Conservation (phyloP, 164 flowering plant species). For the Chimonanthus praecox region DNA sequence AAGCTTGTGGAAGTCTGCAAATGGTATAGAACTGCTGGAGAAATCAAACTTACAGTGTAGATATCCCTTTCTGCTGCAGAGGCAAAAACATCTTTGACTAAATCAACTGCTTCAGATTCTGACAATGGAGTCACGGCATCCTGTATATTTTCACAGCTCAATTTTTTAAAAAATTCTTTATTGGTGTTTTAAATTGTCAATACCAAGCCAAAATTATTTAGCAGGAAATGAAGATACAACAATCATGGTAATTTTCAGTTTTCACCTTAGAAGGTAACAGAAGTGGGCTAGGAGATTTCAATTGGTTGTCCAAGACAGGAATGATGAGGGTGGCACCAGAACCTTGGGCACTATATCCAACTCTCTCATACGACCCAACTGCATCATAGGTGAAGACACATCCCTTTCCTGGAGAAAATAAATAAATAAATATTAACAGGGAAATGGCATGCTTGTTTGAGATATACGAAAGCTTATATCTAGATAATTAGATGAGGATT, state of each 20-base stretch:
- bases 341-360: slow-evolving; percentile 94
- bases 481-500: no score
- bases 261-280: slow-evolving; percentile 74
- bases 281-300: slow-evolving; percentile 96
- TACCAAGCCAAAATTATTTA: neutral
- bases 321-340: slow-evolving; percentile 90
- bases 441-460: neutral
- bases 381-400: slow-evolving; percentile 99
- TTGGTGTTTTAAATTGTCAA: neutral
- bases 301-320: slow-evolving; percentile 91
- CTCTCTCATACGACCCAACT: slow-evolving; percentile 96
- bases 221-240: neutral
- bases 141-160: slow-evolving; percentile 26
- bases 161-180: no score
- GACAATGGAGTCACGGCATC: slow-evolving; percentile 93
- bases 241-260: neutral
- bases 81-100: slow-evolving; percentile 91
- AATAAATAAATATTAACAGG: neutral
- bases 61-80: slow-evolving; percentile 97
- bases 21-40: neutral
- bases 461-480: neutral
- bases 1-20: neutral
- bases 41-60: slow-evolving; percentile 63
- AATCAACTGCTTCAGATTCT: slow-evolving; percentile 79
- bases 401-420: slow-evolving; percentile 69